A percentile compares a stretch with the other conserved stretches of the same genome.
These are phyloP conservation scores for Neophaeococcomyces mojaviensis DNA, from an alignment of 2,329 filamentous ascomycete genomes.

Conservation along the genomic window DNA sequence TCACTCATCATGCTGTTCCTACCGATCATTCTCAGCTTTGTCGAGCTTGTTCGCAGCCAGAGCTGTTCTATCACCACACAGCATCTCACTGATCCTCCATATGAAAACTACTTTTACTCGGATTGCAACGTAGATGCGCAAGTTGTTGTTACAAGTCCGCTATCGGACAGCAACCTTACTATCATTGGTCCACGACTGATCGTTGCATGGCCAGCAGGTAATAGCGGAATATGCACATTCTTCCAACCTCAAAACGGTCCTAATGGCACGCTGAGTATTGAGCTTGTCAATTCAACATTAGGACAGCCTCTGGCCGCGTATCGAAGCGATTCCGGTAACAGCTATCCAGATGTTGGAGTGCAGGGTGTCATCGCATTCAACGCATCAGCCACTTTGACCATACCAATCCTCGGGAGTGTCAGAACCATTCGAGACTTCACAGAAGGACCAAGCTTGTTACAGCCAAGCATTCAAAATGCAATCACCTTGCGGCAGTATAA, in stretches of 20 bases:
- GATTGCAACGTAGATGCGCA: slow-evolving; percentile 55
- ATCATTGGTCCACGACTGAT: slow-evolving; percentile 53
- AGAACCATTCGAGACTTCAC: slow-evolving; percentile 56
- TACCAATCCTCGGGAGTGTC: slow-evolving; percentile 56
- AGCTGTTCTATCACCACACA: slow-evolving; percentile 30
- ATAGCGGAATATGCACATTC: slow-evolving; percentile 52
- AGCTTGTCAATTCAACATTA: slow-evolving; percentile 43
- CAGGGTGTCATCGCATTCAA: slow-evolving; percentile 51
- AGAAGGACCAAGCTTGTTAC: slow-evolving; percentile 49
- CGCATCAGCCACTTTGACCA: slow-evolving; percentile 46
- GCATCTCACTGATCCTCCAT: slow-evolving; percentile 49
- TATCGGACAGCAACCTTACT: slow-evolving; percentile 45
- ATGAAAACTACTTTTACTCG: slow-evolving; percentile 59
- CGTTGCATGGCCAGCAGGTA: slow-evolving; percentile 58
- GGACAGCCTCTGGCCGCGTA: slow-evolving; percentile 43
- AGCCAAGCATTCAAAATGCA: slow-evolving; percentile 48
- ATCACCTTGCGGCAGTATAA: slow-evolving; percentile 36
- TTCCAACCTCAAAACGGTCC: slow-evolving; percentile 49
- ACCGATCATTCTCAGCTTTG: background rate
- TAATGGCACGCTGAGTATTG: slow-evolving; percentile 48
- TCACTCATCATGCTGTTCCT: background rate
- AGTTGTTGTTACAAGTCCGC: slow-evolving; percentile 54
- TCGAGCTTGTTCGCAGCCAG: slow-evolving; percentile 12
- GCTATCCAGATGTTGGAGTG: slow-evolving; percentile 45
- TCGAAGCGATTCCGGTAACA: slow-evolving; percentile 27